Evolutionary conservation across 164 flowering plant genomes (phyloP), one percentile per base, ranked within the genome.

Genomic region (Aristolochia contorta): DNA sequence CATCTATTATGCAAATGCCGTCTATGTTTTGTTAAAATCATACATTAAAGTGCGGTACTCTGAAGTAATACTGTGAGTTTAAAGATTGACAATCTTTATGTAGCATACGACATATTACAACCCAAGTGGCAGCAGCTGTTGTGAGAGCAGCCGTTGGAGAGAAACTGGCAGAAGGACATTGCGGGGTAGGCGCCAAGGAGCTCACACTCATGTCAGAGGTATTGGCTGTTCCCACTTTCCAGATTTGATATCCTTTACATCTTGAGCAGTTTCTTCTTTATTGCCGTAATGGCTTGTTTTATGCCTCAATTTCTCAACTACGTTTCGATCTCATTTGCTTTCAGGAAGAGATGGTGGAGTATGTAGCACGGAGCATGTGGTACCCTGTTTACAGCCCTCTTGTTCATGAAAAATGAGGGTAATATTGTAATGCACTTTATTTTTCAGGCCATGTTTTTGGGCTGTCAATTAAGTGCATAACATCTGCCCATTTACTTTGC

Each of bases 91-190:
- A 37, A 37, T 37, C 43, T 6, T 37, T 37, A 37, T 37, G 27
- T 82, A 93, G 99, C 51, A 90, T 93, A 60, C 73, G 99, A 60
- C 78, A 84, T 45, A 85, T 93, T 30, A 93, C 99, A 6, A 86
- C 94, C 47, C 92, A 90, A 70, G 99, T 93, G 58, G 99, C 88
- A 57, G 96, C 96, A 63, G 96, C 97, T 51, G 96, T 93, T 30
- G 49, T 90, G 59, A 83, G 69, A 57, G 84, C 88, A 48, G 99
- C 99, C 22, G 86, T 90, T 62, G 82, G 73, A 15, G 96, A 88
- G 67, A 84, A 79, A 7, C 59, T 86, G 52, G 99, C 94, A 18
- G 96, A 93, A 75, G 99, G 99, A 49, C 87, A 79, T 52, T 74
- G 89, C 56, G 96, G 86, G 15, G 75, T 84, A n/a, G 92, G 87